Evolutionary conservation across 495 filamentous ascomycete genomes (phyloP), one percentile per base, ranked within the genome.

Genomic region (Neurospora sp.): DNA sequence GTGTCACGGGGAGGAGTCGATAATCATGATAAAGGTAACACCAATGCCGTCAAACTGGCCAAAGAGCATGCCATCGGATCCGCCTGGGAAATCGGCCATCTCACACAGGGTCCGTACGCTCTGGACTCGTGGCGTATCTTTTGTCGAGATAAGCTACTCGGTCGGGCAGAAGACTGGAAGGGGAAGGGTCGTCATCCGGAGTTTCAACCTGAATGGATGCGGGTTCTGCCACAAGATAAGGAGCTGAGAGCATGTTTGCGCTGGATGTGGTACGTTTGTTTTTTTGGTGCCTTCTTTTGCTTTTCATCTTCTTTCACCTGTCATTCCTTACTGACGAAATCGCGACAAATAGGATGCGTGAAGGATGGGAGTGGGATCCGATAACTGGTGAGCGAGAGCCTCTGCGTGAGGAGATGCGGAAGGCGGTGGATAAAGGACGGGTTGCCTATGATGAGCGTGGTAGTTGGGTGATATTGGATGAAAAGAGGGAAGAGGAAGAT

Each of bases 101-200:
- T 98, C 42, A 93, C 94, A 0, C 91, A 92, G n/a, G 95, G 96
- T 2, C 87, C 90, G 2, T 98, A 98, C 81, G 92, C 94, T 0
- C 82, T 97, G 43, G 95, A 98, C 80, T 93, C 91, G 73, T 98
- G 94, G 93, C 87, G 96, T 5, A 97, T 98, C 71, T 98, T 98
- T 80, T 97, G 93, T 77, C 87, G 95, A 1, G 95, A 98, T 80
- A 85, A 86, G 66, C 79, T 97, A 39, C 85, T 94, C 3, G 90
- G 88, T 0, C 73, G 88, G 28, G 89, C 89, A 9, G 76, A 80
- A 2, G 87, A 88, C 69, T 92, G 90, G 88, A 89, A 87, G 74
- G 91, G 91, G 5, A 78, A 82, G 8, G 81, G 80, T 38, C 71
- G 73, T 13, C 75, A 73, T 71, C 74, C 76, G 7, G 82, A 80